Percentiles rank a stretch among this genome's conserved stretches.
These are phyloP conservation scores for Flaveria linearis DNA, from an alignment of 129 eudicot species.

Conservation along the genomic window DNA sequence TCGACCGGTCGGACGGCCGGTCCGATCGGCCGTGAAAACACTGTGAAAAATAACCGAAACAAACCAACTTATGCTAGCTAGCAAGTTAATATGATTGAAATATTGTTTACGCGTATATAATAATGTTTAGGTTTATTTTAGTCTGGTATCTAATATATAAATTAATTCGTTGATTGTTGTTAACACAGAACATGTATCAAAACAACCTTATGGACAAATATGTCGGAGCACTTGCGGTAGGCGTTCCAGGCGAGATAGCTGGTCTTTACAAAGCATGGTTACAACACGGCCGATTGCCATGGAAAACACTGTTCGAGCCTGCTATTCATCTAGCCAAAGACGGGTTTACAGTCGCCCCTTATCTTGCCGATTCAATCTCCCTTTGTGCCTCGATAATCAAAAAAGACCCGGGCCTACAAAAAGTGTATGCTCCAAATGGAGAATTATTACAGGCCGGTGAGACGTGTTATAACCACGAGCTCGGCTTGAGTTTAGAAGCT, in stretches of 20 bases:
- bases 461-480: conserved; percentile 64
- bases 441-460: conserved; percentile 65
- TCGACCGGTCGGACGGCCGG: too few species aligned
- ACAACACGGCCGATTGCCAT: conserved; percentile 70
- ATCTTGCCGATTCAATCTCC: conserved; percentile 47
- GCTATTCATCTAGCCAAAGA: conserved; percentile 69
- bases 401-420: conserved; percentile 63
- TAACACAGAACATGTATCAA: conserved; percentile 72
- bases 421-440: conserved; percentile 73
- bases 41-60: too few species aligned
- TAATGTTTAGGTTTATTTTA: too few species aligned
- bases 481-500: conserved; percentile 66
- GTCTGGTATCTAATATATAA: neutral
- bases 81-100: too few species aligned
- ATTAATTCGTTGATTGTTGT: neutral
- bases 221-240: conserved; percentile 63
- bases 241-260: conserved; percentile 89
- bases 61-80: too few species aligned
- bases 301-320: conserved; percentile 70
- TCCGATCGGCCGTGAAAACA: too few species aligned
- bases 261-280: conserved; percentile 86
- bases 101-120: too few species aligned
- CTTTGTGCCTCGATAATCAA: conserved; percentile 23
- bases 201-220: conserved; percentile 46
- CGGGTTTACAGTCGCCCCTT: conserved; percentile 71